These are phyloP conservation scores for Rhizopus delemar DNA, from an alignment of 371 early-diverging fungal genomes.

Conservation along the genomic window DNA sequence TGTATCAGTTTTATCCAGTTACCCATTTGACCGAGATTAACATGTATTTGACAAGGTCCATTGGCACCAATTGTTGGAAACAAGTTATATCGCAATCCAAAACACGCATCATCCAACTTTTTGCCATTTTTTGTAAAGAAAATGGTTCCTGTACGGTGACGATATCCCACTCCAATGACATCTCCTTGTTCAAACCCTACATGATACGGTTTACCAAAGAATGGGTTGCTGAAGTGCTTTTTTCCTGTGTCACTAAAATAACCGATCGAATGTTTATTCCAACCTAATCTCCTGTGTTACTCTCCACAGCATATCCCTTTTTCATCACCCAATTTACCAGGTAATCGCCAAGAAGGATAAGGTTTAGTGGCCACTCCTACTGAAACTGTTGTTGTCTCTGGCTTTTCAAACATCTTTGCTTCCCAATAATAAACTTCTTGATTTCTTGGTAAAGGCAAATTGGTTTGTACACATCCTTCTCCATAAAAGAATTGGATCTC, in stretches of 20 bases:
- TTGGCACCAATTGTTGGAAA: constrained; percentile 68
- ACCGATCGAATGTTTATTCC: constrained; percentile 74
- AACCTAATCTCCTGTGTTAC: constrained; percentile 33
- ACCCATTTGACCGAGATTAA: constrained; percentile 60
- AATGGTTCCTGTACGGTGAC: constrained; percentile 71
- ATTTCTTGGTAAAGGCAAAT: constrained; percentile 76
- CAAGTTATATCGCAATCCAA: constrained; percentile 56
- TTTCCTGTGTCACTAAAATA: constrained; percentile 68
- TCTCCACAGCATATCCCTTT: background rate
- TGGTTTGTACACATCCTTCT: constrained; percentile 79
- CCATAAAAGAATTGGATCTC: constrained; percentile 73
- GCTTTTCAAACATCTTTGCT: constrained; percentile 72
- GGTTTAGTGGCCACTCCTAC: constrained; percentile 74
- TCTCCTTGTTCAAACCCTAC: constrained; percentile 67
- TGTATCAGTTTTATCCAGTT: background rate
- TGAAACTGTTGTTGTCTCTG: constrained; percentile 56
- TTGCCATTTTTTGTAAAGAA: constrained; percentile 84
- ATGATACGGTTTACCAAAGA: constrained; percentile 62
- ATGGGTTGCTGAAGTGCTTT: constrained; percentile 69
- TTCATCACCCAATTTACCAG: constrained; percentile 45
- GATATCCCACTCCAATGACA: constrained; percentile 77
- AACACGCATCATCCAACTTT: constrained; percentile 59
- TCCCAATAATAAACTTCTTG: constrained; percentile 80
- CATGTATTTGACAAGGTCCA: constrained; percentile 65
- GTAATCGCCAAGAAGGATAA: constrained; percentile 65